phyloP scores from a whole-genome alignment of 75 land plant genomes.

The Cryptomeria japonica region DNA sequence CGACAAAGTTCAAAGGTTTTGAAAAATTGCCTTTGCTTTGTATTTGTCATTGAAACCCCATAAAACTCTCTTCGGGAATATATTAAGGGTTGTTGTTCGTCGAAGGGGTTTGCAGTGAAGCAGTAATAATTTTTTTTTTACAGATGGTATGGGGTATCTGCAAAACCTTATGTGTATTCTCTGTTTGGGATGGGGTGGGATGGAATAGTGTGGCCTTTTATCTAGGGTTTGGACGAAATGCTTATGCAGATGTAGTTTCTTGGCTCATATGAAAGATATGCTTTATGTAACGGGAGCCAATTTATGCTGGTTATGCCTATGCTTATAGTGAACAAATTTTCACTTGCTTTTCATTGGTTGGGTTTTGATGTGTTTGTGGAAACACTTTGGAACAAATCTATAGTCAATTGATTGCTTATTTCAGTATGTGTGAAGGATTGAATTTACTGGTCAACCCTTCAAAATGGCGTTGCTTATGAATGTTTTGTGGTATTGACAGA shows the following conservation, averaged over 20 bases:
- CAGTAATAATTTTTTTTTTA: background rate
- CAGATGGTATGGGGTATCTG: background rate
- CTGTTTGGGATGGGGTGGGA: background rate
- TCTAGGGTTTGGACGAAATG: constrained; percentile 11
- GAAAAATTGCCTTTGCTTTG: background rate
- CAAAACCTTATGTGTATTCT: background rate
- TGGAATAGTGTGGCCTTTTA: background rate
- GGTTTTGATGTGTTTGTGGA: background rate
- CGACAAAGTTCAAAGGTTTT: constrained; percentile 40
- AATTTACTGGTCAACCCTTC: background rate
- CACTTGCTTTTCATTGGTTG: background rate
- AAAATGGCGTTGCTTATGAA: background rate
- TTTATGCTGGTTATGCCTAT: constrained; percentile 2
- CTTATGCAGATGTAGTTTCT: constrained; percentile 9
- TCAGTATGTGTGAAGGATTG: background rate
- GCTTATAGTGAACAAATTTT: constrained; percentile 12
- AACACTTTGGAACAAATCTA: background rate
- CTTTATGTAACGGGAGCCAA: background rate
- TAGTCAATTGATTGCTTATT: background rate
- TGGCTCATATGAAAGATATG: background rate
- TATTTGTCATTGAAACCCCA: background rate
- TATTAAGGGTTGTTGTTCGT: background rate
- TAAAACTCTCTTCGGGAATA: background rate
- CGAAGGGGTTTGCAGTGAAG: background rate
- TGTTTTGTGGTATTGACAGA: background rate